Conservation (phyloP, 2,329 filamentous ascomycete species). For the Lecanicillium sp. region DNA sequence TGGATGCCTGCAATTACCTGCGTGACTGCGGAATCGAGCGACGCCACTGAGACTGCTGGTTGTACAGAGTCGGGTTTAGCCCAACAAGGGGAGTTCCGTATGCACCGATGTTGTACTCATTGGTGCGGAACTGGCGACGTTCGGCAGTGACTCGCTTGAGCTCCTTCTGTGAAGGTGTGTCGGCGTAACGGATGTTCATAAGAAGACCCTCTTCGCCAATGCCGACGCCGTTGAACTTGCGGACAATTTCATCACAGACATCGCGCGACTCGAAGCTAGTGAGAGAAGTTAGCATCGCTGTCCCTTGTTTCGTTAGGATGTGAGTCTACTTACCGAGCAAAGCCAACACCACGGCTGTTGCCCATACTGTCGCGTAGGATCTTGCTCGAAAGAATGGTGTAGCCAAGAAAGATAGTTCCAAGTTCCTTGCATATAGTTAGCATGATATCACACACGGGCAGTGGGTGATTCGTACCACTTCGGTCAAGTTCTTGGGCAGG, state of each 20-base stretch:
- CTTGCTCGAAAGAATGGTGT: conserved; percentile 85
- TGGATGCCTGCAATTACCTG: conserved; percentile 21
- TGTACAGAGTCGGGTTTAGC: conserved; percentile 36
- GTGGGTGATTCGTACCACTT: conserved; percentile 53
- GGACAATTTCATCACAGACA: conserved; percentile 83
- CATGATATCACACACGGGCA: neutral
- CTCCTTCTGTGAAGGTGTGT: conserved; percentile 93
- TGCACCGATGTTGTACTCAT: conserved; percentile 80
- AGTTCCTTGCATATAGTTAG: conserved; percentile 50
- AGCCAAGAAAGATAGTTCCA: conserved; percentile 70
- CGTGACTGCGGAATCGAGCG: conserved; percentile 26
- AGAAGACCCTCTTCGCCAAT: conserved; percentile 75
- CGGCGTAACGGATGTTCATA: conserved; percentile 91
- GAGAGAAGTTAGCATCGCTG: conserved; percentile 20
- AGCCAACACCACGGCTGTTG: conserved; percentile 93
- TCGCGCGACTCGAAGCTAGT: conserved; percentile 81
- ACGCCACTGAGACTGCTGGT: conserved; percentile 32
- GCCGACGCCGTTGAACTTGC: conserved; percentile 73
- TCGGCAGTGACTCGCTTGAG: conserved; percentile 94
- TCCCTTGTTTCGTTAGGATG: no score
- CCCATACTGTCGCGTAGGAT: conserved; percentile 89
- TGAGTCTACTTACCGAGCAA: conserved; percentile 87
- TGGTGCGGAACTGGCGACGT: conserved; percentile 89
- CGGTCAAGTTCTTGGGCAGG: conserved; percentile 84
- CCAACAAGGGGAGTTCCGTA: conserved; percentile 59